phyloP scores from a whole-genome alignment of 2,329 filamentous ascomycete species.

The Pyrenophora seminiperda region DNA sequence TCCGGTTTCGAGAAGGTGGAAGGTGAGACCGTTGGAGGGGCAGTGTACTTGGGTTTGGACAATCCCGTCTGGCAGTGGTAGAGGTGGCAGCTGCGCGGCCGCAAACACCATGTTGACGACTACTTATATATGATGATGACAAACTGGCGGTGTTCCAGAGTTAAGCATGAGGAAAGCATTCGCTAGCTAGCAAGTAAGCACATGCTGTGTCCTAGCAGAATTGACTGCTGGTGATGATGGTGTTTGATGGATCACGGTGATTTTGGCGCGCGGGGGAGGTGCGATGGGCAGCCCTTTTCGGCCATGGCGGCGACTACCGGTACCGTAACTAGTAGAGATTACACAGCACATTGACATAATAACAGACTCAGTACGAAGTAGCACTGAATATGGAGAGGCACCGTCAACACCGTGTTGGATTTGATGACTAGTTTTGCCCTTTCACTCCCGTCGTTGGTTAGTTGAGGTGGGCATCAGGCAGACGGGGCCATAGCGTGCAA shows the following conservation, averaged over 20 bases:
- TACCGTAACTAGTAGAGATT: too few species aligned
- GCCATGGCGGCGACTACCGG: too few species aligned
- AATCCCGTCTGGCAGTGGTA: slow-evolving; percentile 62
- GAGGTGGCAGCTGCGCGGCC: slow-evolving; percentile 48
- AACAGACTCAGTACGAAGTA: too few species aligned
- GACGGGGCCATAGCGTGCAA: neutral
- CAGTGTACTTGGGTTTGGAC: slow-evolving; percentile 63
- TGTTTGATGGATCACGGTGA: too few species aligned
- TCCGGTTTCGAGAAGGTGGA: slow-evolving; percentile 65
- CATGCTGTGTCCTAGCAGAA: too few species aligned
- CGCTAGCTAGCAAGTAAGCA: neutral
- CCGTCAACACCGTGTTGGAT: too few species aligned
- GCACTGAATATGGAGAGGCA: too few species aligned
- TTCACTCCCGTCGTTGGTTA: neutral
- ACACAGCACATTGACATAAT: too few species aligned
- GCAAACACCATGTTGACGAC: neutral
- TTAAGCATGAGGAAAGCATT: neutral
- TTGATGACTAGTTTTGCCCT: neutral
- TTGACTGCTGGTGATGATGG: too few species aligned
- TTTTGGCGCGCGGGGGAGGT: too few species aligned
- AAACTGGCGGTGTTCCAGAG: neutral
- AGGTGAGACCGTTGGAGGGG: slow-evolving; percentile 60
- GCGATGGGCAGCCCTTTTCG: too few species aligned
- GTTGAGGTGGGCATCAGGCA: neutral
- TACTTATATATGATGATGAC: neutral